Evolutionary conservation across 805 yeast species (phyloP).

Genomic region (Candida succiphila): DNA sequence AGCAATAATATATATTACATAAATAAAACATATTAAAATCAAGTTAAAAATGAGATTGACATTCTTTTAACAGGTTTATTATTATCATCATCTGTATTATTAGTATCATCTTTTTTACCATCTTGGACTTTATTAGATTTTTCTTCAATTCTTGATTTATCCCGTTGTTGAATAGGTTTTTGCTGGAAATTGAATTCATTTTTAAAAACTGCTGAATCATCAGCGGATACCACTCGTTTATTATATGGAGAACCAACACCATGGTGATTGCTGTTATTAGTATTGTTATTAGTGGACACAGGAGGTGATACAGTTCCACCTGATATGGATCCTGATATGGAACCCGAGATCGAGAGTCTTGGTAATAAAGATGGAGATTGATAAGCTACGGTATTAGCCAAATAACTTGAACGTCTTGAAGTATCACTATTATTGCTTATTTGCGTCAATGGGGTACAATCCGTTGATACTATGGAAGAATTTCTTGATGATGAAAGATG

Average conservation of each 20-base stretch:
- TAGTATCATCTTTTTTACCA: background rate
- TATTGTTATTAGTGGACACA: too few species aligned
- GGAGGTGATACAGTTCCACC: too few species aligned
- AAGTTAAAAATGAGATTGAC: conserved; percentile 15
- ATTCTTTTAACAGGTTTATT: conserved; percentile 10
- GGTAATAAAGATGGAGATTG: conserved; percentile 14
- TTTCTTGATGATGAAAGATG: conserved; percentile 21
- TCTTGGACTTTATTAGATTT: background rate
- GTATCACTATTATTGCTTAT: conserved; percentile 10
- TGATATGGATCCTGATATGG: too few species aligned
- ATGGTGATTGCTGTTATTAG: too few species aligned
- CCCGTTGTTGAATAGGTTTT: conserved; percentile 1
- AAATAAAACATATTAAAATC: background rate
- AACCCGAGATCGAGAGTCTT: conserved; percentile 14
- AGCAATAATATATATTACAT: background rate
- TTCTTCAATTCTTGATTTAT: background rate
- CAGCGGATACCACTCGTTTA: conserved; percentile 4
- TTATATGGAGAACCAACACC: background rate
- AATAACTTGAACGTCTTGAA: conserved; percentile 19
- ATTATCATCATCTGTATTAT: conserved; percentile 1
- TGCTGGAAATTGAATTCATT: conserved; percentile 15
- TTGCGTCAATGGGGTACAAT: conserved; percentile 19
- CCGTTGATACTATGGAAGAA: conserved; percentile 21
- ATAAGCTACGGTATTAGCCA: background rate
- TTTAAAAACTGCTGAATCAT: conserved; percentile 10